These are phyloP conservation scores for Didymella segeticola DNA, from an alignment of 2,329 filamentous ascomycete genomes.

Conservation along the genomic window DNA sequence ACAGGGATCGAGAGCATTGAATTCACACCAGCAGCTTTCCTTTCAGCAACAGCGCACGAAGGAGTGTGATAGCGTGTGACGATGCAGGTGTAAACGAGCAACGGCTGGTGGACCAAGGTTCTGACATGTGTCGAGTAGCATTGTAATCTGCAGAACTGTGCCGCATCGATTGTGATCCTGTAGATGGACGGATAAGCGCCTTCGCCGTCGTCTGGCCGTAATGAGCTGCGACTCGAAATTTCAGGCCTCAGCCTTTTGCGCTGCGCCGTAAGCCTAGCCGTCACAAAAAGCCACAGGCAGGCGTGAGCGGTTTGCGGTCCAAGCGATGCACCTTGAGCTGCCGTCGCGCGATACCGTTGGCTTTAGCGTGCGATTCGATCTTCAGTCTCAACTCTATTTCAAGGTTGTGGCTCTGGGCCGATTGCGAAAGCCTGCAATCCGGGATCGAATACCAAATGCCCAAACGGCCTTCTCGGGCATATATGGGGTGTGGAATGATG, in stretches of 20 bases:
- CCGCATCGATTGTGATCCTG: constrained; percentile 17
- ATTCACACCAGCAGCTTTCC: constrained; percentile 10
- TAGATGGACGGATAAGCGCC: constrained; percentile 21
- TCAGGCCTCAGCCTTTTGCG: constrained; percentile 32
- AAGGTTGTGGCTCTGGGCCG: constrained; percentile 12
- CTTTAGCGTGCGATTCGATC: constrained; percentile 24
- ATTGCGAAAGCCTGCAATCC: constrained; percentile 8
- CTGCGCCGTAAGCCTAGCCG: constrained; percentile 27
- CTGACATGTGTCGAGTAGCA: constrained; percentile 13
- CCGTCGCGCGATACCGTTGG: constrained; percentile 34
- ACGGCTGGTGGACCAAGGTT: background rate
- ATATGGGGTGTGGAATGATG: background rate
- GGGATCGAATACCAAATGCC: background rate
- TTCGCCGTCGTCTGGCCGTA: constrained; percentile 14
- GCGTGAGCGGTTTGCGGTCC: constrained; percentile 32
- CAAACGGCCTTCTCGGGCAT: constrained; percentile 4
- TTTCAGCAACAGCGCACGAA: constrained; percentile 22
- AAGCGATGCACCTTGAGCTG: constrained; percentile 25
- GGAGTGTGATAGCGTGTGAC: constrained; percentile 29
- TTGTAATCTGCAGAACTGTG: constrained; percentile 26
- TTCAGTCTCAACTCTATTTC: constrained; percentile 15
- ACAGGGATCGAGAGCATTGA: constrained; percentile 22
- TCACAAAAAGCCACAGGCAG: constrained; percentile 16
- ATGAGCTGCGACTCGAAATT: constrained; percentile 33
- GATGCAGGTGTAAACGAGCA: constrained; percentile 17